A percentile compares a stretch with the other conserved stretches of the same genome.
phyloP scores from a whole-genome alignment of 306 rosid genomes.

The Pueraria montana region DNA sequence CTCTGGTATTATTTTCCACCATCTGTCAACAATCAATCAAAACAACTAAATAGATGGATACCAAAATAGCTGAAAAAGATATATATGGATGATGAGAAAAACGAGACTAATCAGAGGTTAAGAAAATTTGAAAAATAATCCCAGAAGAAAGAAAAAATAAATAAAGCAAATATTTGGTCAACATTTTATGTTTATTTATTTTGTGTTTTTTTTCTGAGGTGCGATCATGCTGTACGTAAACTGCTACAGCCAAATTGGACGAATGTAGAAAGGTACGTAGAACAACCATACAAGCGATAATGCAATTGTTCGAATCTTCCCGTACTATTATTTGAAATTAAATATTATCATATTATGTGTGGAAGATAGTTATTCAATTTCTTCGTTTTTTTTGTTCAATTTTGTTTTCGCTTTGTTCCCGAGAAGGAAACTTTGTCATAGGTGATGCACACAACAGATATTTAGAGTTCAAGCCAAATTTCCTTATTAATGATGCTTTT shows the following conservation, averaged over 20 bases:
- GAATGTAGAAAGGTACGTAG: conserved; percentile 13
- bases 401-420: conserved; percentile 3
- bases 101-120: background rate
- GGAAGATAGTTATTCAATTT: background rate
- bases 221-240: conserved; percentile 38
- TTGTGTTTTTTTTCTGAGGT: conserved; percentile 10
- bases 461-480: conserved; percentile 28
- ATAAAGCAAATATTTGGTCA: background rate
- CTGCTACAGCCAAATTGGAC: conserved; percentile 18
- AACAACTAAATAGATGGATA: conserved; percentile 45
- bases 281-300: background rate
- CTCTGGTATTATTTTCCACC: conserved; percentile 55
- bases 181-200: conserved; percentile 14
- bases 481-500: conserved; percentile 37
- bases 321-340: conserved; percentile 7
- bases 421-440: conserved; percentile 9
- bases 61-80: conserved; percentile 30
- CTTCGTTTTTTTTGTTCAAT: background rate
- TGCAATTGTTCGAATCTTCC: background rate
- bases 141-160: background rate
- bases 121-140: background rate
- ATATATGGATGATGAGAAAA: background rate
- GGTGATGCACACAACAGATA: background rate
- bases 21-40: conserved; percentile 48
- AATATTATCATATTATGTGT: background rate